phyloP scores from a whole-genome alignment of 1,284 basidiomycete genomes.

The Trichosporon inkin region DNA sequence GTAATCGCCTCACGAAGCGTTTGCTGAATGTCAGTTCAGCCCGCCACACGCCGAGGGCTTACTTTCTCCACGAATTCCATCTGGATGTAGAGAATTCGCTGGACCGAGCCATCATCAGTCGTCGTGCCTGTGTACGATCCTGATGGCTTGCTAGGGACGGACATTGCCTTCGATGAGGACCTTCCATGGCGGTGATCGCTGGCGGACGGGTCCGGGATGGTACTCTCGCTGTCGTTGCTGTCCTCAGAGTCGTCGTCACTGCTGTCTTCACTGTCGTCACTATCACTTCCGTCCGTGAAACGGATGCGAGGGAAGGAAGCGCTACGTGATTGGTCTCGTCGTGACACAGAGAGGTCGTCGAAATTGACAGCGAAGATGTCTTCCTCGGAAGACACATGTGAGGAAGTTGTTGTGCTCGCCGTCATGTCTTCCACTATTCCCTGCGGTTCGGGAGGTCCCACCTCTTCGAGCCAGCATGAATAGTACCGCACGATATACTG shows the following conservation, averaged over 20 bases:
- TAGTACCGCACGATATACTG: slow-evolving; percentile 82
- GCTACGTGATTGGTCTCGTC: slow-evolving; percentile 39
- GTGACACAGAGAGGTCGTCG: slow-evolving; percentile 40
- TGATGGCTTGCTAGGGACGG: slow-evolving; percentile 20
- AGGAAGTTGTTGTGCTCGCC: slow-evolving; percentile 11
- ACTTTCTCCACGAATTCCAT: slow-evolving; percentile 52
- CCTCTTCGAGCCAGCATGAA: slow-evolving; percentile 48
- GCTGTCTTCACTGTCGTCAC: slow-evolving; percentile 37
- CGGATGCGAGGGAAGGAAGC: slow-evolving; percentile 47
- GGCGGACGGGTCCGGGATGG: slow-evolving; percentile 36
- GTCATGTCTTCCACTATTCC: slow-evolving; percentile 17
- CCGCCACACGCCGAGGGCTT: not conserved
- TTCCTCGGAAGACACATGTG: slow-evolving; percentile 21
- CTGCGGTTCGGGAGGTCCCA: slow-evolving; percentile 26
- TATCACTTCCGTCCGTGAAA: slow-evolving; percentile 42
- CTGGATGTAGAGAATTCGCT: slow-evolving; percentile 48
- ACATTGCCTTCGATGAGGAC: slow-evolving; percentile 9
- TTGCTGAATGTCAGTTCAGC: slow-evolving; percentile 25
- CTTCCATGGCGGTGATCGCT: slow-evolving; percentile 15
- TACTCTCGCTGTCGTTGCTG: slow-evolving; percentile 29
- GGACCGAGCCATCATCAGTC: slow-evolving; percentile 33
- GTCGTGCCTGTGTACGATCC: slow-evolving; percentile 31
- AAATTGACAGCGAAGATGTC: slow-evolving; percentile 46
- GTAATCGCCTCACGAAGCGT: slow-evolving; percentile 62
- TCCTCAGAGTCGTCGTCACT: slow-evolving; percentile 19